Conservation (phyloP, 2,329 filamentous ascomycete genomes). For the Pyrenophora graminea region DNA sequence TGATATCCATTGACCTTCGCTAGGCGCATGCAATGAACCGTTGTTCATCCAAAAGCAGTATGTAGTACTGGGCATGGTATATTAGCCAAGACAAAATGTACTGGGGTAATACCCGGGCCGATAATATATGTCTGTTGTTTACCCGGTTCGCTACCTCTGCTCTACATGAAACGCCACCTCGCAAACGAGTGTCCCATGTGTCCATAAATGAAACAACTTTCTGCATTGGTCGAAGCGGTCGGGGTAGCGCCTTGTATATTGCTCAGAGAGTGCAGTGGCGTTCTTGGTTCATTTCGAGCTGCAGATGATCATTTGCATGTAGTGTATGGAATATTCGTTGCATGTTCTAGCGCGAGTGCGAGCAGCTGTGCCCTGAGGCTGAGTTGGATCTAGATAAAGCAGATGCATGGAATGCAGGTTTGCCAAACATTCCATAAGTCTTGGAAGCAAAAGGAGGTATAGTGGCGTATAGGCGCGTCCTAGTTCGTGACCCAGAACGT, state of each 20-base stretch:
- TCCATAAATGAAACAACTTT: neutral
- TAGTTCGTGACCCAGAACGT: too few relatives aligned
- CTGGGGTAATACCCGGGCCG: slow-evolving; percentile 4
- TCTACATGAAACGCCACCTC: slow-evolving; percentile 5
- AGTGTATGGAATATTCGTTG: slow-evolving; percentile 23
- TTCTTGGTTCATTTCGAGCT: slow-evolving; percentile 8
- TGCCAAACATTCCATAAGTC: neutral
- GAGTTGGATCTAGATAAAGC: slow-evolving; percentile 8
- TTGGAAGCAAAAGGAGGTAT: neutral
- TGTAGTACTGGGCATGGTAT: slow-evolving; percentile 10
- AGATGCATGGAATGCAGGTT: neutral
- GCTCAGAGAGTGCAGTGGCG: slow-evolving; percentile 7
- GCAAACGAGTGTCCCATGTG: slow-evolving; percentile 3
- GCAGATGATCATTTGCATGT: slow-evolving; percentile 9
- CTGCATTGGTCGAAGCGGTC: slow-evolving; percentile 9
- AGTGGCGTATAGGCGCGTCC: too few relatives aligned
- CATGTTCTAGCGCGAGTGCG: slow-evolving; percentile 19
- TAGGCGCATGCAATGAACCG: slow-evolving; percentile 10
- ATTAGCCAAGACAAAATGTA: slow-evolving; percentile 22
- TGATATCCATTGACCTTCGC: neutral
- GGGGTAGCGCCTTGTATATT: slow-evolving; percentile 14
- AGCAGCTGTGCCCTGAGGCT: slow-evolving; percentile 16
- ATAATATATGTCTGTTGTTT: slow-evolving; percentile 20
- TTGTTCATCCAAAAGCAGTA: slow-evolving; percentile 10
- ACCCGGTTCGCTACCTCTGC: slow-evolving; percentile 18